Evolutionary conservation across 1,284 basidiomycete genomes (phyloP).

Genomic region (Trametes sp.): DNA sequence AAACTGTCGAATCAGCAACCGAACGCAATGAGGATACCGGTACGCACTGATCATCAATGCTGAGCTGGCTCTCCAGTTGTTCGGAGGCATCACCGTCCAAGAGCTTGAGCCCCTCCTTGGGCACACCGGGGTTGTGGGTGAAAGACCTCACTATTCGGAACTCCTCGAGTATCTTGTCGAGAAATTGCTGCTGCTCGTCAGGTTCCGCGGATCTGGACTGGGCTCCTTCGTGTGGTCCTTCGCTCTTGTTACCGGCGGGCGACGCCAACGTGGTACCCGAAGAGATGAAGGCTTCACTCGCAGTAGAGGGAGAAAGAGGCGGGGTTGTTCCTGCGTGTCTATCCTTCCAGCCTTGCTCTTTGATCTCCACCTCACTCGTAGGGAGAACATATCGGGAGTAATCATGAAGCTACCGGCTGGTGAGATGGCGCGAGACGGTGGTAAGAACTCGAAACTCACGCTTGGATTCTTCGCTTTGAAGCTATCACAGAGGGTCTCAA

Average conservation of each 20-base stretch:
- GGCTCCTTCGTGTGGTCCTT: not conserved
- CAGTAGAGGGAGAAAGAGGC: not conserved
- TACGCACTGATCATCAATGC: conserved; percentile 36
- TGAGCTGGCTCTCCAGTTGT: conserved; percentile 33
- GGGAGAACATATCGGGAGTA: conserved; percentile 35
- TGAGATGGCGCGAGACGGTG: not conserved
- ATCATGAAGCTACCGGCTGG: conserved; percentile 25
- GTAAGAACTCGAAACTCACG: conserved; percentile 17
- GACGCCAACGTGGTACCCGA: conserved; percentile 3
- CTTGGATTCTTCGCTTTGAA: conserved; percentile 31
- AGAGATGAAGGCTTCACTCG: not conserved
- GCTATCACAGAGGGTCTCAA: conserved; percentile 12
- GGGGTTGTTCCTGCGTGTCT: not conserved
- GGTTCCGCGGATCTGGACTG: not conserved
- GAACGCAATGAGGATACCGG: not conserved
- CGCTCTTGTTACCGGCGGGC: not conserved
- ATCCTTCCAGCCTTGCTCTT: conserved; percentile 31
- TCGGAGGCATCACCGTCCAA: conserved; percentile 29
- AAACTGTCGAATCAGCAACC: not conserved
- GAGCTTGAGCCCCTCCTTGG: conserved; percentile 26
- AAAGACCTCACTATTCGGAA: conserved; percentile 25
- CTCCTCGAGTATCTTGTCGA: conserved; percentile 23
- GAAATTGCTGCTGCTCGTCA: conserved; percentile 9
- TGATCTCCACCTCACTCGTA: conserved; percentile 29
- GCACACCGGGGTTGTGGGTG: conserved; percentile 27